Base-by-base conservation (phyloP, 2,329 filamentous ascomycete species). In the Cryphonectria nitschkei region DNA sequence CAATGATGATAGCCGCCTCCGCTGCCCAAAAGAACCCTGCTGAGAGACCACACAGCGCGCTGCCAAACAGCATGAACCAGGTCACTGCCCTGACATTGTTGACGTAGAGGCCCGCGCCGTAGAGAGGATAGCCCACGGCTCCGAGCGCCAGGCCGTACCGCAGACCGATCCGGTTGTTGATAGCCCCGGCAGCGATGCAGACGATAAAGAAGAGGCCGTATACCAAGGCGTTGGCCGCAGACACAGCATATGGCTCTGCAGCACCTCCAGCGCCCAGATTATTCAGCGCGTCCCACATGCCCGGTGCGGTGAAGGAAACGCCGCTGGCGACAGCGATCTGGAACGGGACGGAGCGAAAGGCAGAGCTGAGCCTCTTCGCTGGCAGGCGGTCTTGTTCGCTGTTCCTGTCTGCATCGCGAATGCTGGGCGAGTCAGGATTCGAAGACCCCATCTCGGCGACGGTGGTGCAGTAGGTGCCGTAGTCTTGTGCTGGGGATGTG, bases 261-360 rank as follows among this genome's bases (percentile, higher is more conserved):
- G 83, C 83, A 37, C 86, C 86, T 54, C 86, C 86, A 0, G 85
- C 86, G 22, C 86, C 86, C 6, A 86, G 78, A 1, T 81, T 79
- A 72, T 85, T 87, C 83, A 88, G 86, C 1, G 86, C 86, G 75
- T 86, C 87, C 86, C 86, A 88, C 3, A 88, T 76, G 0, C 84
- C 84, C 0, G 84, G 84, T 0, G 83, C 83, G 50, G 85, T 78
- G 74, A 87, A 87, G 1, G 84, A 86, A 0, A 87, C 85, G 19
- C 79, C 81, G 16, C 86, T 70, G 5, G 67, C 70, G 13, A 72
- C 68, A 16, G 67, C 39, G 61, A 72, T 72, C 52, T 72, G 70
- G 61, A 72, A 72, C 1, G 70, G 70, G 22, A 72, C 70, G 14
- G 70, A 72, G 13, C 70, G 70, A 46, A 63, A 72, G 19, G 64